A percentile compares a stretch with the other conserved stretches of the same genome.
Conservation (phyloP, 345 rosid species). For the Angophora floribunda region DNA sequence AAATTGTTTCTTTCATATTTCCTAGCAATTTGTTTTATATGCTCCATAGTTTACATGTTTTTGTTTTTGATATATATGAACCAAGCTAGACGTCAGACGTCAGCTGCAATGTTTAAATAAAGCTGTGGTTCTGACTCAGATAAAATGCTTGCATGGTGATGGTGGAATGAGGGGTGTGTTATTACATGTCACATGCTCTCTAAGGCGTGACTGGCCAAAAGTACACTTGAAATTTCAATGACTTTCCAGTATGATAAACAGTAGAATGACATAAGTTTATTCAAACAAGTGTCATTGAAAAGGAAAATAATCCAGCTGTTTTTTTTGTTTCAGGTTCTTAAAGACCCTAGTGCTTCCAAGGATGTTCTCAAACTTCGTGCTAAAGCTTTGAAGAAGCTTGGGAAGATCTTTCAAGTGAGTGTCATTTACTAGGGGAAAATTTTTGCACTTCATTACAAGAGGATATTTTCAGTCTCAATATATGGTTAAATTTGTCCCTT, state of each 20-base stretch:
- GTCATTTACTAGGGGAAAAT: not conserved
- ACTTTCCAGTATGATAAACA: not conserved
- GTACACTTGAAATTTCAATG: not conserved
- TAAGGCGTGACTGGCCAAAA: not conserved
- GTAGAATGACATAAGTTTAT: not conserved
- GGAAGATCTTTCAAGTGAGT: conserved; percentile 80
- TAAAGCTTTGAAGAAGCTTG: conserved; percentile 71
- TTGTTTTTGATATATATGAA: not conserved
- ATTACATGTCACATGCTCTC: not conserved
- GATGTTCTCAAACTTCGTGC: conserved; percentile 60
- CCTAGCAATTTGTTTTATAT: not conserved
- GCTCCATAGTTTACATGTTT: not conserved
- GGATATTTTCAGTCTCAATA: not conserved
- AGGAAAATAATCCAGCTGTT: not conserved
- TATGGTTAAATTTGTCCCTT: not conserved
- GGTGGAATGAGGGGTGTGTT: not conserved
- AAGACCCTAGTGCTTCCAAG: conserved; percentile 69
- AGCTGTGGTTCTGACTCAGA: not conserved
- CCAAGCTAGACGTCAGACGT: not conserved
- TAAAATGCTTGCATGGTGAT: not conserved
- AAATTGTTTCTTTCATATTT: not conserved
- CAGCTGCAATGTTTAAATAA: not conserved
- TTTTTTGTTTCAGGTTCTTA: conserved; percentile 49
- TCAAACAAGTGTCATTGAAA: not conserved
- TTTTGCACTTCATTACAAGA: not conserved